Conservation (phyloP, 1,284 basidiomycete species). For the Laetiporus sulphureus region DNA sequence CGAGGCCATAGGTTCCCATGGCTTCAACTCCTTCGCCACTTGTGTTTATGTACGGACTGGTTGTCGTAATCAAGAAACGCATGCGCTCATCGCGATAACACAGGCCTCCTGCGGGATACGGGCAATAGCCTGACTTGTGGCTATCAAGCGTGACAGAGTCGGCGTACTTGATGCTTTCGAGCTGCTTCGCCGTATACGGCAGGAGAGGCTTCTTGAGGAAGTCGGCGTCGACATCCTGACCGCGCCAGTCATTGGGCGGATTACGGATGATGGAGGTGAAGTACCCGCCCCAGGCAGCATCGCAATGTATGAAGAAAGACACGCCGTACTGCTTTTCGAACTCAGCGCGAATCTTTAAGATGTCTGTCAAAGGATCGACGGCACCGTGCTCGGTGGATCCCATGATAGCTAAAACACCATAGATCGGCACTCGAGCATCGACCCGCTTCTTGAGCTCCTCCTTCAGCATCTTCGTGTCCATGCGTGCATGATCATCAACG, state of each 20-base stretch:
- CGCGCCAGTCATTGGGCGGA: neutral
- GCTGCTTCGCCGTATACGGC: slow-evolving; percentile 10
- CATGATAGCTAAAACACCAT: slow-evolving; percentile 37
- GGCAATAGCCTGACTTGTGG: slow-evolving; percentile 39
- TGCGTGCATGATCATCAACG: slow-evolving; percentile 32
- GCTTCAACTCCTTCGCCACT: slow-evolving; percentile 20
- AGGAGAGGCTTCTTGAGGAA: neutral
- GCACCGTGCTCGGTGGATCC: slow-evolving; percentile 40
- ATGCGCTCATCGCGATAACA: slow-evolving; percentile 35
- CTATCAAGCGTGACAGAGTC: slow-evolving; percentile 41
- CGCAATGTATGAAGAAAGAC: slow-evolving; percentile 34
- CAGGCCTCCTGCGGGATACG: slow-evolving; percentile 37
- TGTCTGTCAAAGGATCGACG: slow-evolving; percentile 34
- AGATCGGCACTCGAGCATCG: slow-evolving; percentile 23
- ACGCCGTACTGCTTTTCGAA: slow-evolving; percentile 26
- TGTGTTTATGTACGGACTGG: slow-evolving; percentile 28
- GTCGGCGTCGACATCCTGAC: neutral
- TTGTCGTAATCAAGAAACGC: slow-evolving; percentile 35
- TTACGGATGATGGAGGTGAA: slow-evolving; percentile 30
- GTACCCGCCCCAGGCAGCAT: slow-evolving; percentile 41
- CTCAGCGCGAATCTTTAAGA: slow-evolving; percentile 30
- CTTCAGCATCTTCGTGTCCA: slow-evolving; percentile 26
- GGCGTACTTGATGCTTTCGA: slow-evolving; percentile 17
- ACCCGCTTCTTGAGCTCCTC: slow-evolving; percentile 24
- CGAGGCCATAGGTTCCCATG: slow-evolving; percentile 38